Percentiles rank a stretch among this genome's conserved stretches.
Conservation (phyloP, 345 rosid species). For the Syzygium aqueum region DNA sequence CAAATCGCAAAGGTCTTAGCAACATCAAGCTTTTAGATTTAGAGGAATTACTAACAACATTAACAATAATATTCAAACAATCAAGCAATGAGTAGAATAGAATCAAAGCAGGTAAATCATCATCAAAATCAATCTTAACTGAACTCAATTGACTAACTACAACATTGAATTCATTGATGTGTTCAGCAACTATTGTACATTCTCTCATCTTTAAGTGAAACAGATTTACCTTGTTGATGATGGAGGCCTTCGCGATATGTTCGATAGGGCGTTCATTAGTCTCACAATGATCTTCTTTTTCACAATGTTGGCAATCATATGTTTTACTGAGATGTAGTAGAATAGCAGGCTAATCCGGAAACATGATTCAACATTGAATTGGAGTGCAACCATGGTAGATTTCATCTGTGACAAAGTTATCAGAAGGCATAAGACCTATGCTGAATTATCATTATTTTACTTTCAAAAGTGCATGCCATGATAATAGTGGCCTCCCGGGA, state of each 20-base stretch:
- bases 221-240: not conserved
- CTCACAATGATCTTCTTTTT: not conserved
- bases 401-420: not conserved
- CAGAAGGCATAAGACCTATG: not conserved
- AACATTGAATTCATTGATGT: not conserved
- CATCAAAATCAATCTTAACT: not conserved
- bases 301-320: not conserved
- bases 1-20: not conserved
- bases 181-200: not conserved
- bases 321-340: not conserved
- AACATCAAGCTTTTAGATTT: not conserved
- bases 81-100: not conserved
- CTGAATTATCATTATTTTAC: not conserved
- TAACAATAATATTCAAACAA: not conserved
- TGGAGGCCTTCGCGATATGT: not conserved
- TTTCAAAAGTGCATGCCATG: not conserved
- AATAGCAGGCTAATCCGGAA: not conserved
- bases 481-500: not conserved
- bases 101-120: not conserved
- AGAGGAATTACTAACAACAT: not conserved
- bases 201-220: not conserved
- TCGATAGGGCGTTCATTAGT: not conserved
- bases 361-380: not conserved
- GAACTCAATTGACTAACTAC: not conserved
- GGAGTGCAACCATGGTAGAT: not conserved